A percentile compares a stretch with the other conserved stretches of the same genome.
Conservation (phyloP, 371 early-diverging fungal genomes). For the Apophysomyces ossiformis region DNA sequence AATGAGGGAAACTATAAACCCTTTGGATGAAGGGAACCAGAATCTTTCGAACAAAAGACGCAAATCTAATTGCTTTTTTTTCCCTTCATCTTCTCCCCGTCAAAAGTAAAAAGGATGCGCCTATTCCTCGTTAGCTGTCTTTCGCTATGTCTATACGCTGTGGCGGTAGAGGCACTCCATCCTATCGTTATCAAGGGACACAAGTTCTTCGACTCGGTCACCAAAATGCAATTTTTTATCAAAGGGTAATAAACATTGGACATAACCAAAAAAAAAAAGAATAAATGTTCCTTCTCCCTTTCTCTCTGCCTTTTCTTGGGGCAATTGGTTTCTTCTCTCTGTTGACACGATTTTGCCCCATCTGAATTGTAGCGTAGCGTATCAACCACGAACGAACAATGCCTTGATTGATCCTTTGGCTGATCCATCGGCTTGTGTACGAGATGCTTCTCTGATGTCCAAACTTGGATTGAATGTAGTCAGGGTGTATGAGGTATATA, state of each 20-base stretch:
- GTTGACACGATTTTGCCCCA: too few relatives aligned
- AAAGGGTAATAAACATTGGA: constrained; percentile 57
- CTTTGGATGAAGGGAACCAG: not conserved
- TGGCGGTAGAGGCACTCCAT: constrained; percentile 46
- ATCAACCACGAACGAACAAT: constrained; percentile 64
- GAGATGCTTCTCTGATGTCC: constrained; percentile 71
- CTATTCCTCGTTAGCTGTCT: too few relatives aligned
- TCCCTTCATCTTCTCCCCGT: too few relatives aligned
- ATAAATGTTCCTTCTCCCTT: not conserved
- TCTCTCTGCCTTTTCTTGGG: too few relatives aligned
- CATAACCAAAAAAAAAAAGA: not conserved
- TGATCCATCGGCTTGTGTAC: constrained; percentile 63
- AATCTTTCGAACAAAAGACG: too few relatives aligned
- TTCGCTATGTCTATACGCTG: not conserved
- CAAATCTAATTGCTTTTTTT: too few relatives aligned
- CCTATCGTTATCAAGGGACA: constrained; percentile 71
- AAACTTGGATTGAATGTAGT: constrained; percentile 75
- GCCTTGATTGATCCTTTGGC: constrained; percentile 64
- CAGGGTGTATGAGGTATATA: constrained; percentile 70
- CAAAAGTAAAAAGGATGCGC: too few relatives aligned
- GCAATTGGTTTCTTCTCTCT: too few relatives aligned
- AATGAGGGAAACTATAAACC: not conserved
- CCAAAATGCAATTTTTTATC: constrained; percentile 78
- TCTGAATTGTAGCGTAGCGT: constrained; percentile 56
- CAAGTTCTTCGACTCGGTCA: constrained; percentile 74